Conservation (phyloP, 2,329 filamentous ascomycete genomes). For the Colletotrichum spaethianum region DNA sequence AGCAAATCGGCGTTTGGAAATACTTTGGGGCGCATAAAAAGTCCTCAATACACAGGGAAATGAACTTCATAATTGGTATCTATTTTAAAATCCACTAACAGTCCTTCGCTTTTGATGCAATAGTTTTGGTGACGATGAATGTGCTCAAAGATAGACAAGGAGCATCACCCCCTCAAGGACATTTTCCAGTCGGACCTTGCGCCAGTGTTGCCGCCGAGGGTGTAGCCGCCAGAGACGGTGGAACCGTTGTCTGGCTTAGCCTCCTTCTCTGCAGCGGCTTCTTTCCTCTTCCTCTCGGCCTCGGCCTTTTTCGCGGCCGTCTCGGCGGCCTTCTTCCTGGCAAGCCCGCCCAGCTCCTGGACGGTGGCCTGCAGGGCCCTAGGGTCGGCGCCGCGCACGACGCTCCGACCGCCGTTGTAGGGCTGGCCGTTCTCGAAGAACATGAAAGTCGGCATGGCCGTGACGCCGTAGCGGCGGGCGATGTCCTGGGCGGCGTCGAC, state of each 20-base stretch:
- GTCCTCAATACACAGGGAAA: neutral
- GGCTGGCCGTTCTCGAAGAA: slow-evolving; percentile 70
- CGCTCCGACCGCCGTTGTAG: slow-evolving; percentile 58
- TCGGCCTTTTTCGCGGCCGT: slow-evolving; percentile 49
- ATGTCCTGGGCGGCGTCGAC: slow-evolving; percentile 68
- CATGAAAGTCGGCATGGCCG: slow-evolving; percentile 72
- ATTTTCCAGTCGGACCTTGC: slow-evolving; percentile 44
- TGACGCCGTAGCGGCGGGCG: slow-evolving; percentile 64
- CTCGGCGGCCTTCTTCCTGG: slow-evolving; percentile 44
- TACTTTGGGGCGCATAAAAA: slow-evolving; percentile 4
- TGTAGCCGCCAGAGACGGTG: slow-evolving; percentile 43
- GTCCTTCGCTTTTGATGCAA: neutral
- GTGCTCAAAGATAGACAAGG: neutral
- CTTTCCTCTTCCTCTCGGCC: slow-evolving; percentile 28
- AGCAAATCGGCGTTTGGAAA: neutral
- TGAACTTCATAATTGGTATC: slow-evolving; percentile 20
- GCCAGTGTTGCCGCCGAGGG: slow-evolving; percentile 28
- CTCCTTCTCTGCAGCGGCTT: slow-evolving; percentile 18
- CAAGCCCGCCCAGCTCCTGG: slow-evolving; percentile 41
- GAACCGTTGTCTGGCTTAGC: slow-evolving; percentile 31
- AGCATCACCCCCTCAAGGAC: slow-evolving; percentile 36
- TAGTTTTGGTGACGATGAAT: neutral
- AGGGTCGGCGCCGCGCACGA: slow-evolving; percentile 46
- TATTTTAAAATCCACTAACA: neutral
- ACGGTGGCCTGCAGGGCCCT: slow-evolving; percentile 24